Evolutionary conservation across 176 grass and related monocot genomes (phyloP).

Genomic region (Cenchrus fungigraminus): DNA sequence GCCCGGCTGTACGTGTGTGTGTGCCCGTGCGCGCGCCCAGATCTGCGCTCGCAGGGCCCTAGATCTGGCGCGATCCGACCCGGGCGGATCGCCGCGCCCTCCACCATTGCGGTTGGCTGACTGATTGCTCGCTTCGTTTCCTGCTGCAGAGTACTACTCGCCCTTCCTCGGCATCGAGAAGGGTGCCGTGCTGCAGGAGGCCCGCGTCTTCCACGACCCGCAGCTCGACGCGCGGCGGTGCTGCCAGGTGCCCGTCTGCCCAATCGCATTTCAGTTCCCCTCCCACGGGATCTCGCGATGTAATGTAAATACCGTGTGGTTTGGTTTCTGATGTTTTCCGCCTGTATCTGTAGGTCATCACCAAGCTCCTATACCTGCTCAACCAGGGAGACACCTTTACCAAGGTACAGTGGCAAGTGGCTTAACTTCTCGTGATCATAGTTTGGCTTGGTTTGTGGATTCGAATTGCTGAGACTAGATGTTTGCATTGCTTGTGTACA

Average conservation of each 20-base stretch:
- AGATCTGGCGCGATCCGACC: conserved; percentile 24
- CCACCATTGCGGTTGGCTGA: neutral
- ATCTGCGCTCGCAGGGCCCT: conserved; percentile 21
- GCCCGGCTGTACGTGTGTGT: neutral
- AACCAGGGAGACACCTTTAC: conserved; percentile 99
- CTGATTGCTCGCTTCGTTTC: conserved; percentile 21
- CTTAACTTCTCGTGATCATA: neutral
- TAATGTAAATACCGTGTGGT: neutral
- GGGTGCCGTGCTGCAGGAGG: conserved; percentile 97
- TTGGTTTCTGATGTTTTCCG: conserved; percentile 41
- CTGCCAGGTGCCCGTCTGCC: conserved; percentile 70
- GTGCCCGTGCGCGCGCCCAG: neutral
- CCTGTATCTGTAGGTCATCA: conserved; percentile 73
- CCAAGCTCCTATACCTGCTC: conserved; percentile 97
- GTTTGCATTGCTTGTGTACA: neutral
- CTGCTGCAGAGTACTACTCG: conserved; percentile 80
- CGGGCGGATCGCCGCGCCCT: conserved; percentile 33
- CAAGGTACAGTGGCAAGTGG: conserved; percentile 53
- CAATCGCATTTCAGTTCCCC: neutral
- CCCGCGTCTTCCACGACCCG: conserved; percentile 90
- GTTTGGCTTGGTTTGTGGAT: neutral
- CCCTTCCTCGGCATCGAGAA: conserved; percentile 98
- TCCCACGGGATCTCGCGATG: conserved; percentile 13
- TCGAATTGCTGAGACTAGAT: neutral
- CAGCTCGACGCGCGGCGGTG: conserved; percentile 93